These are phyloP conservation scores for Lachancea mirantina DNA, from an alignment of 805 yeast species.

Conservation along the genomic window DNA sequence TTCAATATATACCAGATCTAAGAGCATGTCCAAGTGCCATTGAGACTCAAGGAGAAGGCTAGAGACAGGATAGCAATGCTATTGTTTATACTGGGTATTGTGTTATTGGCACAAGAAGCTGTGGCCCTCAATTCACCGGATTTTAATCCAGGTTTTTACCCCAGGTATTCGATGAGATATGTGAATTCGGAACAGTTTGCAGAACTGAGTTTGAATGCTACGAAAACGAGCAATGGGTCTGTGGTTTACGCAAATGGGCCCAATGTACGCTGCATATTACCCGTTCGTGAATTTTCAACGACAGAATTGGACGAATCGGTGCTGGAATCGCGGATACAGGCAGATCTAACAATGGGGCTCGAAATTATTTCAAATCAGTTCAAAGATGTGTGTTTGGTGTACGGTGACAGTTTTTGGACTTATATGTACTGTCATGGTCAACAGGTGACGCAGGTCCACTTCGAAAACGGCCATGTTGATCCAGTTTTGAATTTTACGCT, in stretches of 20 bases:
- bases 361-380: conserved; percentile 13
- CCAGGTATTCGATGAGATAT: conserved; percentile 6
- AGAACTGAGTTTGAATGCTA: conserved; percentile 6
- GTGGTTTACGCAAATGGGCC: conserved; percentile 15
- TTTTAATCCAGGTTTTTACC: neutral
- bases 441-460: conserved; percentile 43
- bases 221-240: conserved; percentile 13
- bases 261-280: conserved; percentile 19
- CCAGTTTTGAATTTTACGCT: conserved; percentile 25
- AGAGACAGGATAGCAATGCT: no score
- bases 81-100: no score
- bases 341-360: conserved; percentile 16
- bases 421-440: conserved; percentile 45
- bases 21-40: no score
- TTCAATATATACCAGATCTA: no score
- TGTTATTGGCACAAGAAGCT: no score
- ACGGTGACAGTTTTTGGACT: conserved; percentile 44
- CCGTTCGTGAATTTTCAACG: conserved; percentile 7
- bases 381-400: conserved; percentile 21
- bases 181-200: conserved; percentile 16
- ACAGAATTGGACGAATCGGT: conserved; percentile 10
- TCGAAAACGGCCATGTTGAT: conserved; percentile 5
- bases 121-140: no score
- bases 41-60: no score
- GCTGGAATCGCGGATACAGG: conserved; percentile 8